Base-by-base conservation (phyloP, 148 eudicot genomes). In the Rhododendron simsii region DNA sequence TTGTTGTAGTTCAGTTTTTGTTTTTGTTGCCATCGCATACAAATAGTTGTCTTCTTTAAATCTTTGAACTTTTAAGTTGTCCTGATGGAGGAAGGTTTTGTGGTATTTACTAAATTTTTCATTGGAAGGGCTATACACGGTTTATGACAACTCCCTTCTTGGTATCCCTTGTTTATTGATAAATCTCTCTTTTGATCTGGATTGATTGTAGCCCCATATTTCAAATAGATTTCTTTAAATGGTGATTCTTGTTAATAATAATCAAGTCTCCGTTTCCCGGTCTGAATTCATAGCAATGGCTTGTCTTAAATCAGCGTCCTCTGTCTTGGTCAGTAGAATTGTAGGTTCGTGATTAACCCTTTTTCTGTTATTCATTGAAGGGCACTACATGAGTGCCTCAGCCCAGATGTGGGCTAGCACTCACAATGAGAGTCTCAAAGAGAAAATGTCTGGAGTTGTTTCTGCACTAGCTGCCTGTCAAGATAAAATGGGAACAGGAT, bases 401-500 rank as follows among this genome's bases (percentile, higher is more conserved):
- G 98, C 99, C 45, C 95, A 92, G 33, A 94, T 95, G 98, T 97
- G 99, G 98, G 98, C 99, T 15, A 95, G 99, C 88, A 95, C 96
- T 73, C 92, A 91, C 86, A 94, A 95, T 84, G 93, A 94, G 12
- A 93, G 82, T 44, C 92, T 97, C 23, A 89, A 89, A 85, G 73
- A 85, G 87, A 95, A 92, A 78, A 95, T 97, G 98, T 71, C 83
- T 45, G 75, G 90, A 6, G 87, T 95, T 81, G 95, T 97, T 86
- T 93, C 93, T 59, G 94, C 92, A 51, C 93, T 97, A 50, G 89
- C 92, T 80, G 91, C 89, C 28, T 95, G 98, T 86, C 99, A 97
- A 88, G 89, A 91, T 80, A 94, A 94, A 86, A 84, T 95, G 39
- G 95, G 95, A 47, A 92, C 95, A 7, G 99, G 99, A 41, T 97